phyloP scores from a whole-genome alignment of 305 asterid species.

The Solanum hybrid region DNA sequence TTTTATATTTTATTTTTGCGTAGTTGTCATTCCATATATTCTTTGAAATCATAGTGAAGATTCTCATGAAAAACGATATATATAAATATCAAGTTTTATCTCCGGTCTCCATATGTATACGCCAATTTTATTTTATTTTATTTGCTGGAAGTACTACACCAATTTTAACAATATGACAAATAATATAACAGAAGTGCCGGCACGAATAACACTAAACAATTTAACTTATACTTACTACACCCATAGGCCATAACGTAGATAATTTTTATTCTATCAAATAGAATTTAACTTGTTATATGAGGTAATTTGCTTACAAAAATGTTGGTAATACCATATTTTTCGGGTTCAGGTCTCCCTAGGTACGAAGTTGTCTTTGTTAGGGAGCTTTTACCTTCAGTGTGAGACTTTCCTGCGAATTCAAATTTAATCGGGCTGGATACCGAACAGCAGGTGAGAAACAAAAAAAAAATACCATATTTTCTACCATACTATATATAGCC shows the following conservation, averaged over 20 bases:
- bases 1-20: neutral
- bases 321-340: neutral
- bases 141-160: neutral
- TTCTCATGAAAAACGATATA: neutral
- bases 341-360: too few relatives aligned
- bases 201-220: neutral
- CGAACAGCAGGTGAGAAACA: too few relatives aligned
- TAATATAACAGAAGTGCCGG: neutral
- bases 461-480: too few relatives aligned
- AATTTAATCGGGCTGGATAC: too few relatives aligned
- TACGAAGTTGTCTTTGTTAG: neutral
- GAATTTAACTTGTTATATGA: neutral
- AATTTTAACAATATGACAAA: neutral
- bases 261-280: neutral
- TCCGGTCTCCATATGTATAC: neutral
- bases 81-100: neutral
- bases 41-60: neutral
- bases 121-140: neutral
- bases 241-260: neutral
- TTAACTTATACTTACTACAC: neutral
- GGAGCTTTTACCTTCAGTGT: rapidly evolving
- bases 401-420: rapidly evolving
- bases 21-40: neutral
- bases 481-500: too few relatives aligned
- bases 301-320: neutral